Evolutionary conservation across 768 basidiomycete species (phyloP).

Genomic region (Agaricus bisporus): DNA sequence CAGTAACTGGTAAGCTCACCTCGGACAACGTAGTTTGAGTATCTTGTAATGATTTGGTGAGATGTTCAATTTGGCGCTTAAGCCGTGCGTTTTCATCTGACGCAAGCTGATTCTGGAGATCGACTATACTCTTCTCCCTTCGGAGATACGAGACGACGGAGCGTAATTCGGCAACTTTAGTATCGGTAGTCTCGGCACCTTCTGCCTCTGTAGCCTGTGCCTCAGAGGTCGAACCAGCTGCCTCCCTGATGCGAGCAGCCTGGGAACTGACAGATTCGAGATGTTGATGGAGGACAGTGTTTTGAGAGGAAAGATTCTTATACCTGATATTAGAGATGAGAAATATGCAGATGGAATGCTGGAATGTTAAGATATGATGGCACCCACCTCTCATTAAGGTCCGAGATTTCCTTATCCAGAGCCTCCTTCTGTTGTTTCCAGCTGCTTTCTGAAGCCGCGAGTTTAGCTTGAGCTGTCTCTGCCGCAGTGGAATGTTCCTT

Average conservation of each 20-base stretch:
- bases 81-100: constrained; percentile 68
- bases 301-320: constrained; percentile 72
- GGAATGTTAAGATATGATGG: neutral
- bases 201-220: constrained; percentile 35
- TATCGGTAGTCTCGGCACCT: constrained; percentile 45
- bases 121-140: constrained; percentile 89
- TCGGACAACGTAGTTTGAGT: constrained; percentile 65
- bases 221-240: constrained; percentile 32
- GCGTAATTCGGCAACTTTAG: constrained; percentile 66
- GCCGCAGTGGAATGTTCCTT: constrained; percentile 57
- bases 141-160: constrained; percentile 77
- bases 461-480: constrained; percentile 72
- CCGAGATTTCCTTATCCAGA: constrained; percentile 71
- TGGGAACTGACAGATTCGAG: constrained; percentile 80
- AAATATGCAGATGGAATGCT: neutral
- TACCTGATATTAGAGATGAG: constrained; percentile 33
- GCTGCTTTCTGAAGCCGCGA: constrained; percentile 64
- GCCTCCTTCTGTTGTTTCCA: constrained; percentile 77
- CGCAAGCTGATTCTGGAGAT: constrained; percentile 79
- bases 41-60: constrained; percentile 65
- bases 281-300: constrained; percentile 72
- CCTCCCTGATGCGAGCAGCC: constrained; percentile 73
- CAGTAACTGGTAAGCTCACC: constrained; percentile 26
- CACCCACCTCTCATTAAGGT: constrained; percentile 62
- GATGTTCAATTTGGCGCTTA: constrained; percentile 70